These are phyloP conservation scores for Metarhizium robertsii DNA, from an alignment of 2,329 filamentous ascomycete species.

Conservation along the genomic window DNA sequence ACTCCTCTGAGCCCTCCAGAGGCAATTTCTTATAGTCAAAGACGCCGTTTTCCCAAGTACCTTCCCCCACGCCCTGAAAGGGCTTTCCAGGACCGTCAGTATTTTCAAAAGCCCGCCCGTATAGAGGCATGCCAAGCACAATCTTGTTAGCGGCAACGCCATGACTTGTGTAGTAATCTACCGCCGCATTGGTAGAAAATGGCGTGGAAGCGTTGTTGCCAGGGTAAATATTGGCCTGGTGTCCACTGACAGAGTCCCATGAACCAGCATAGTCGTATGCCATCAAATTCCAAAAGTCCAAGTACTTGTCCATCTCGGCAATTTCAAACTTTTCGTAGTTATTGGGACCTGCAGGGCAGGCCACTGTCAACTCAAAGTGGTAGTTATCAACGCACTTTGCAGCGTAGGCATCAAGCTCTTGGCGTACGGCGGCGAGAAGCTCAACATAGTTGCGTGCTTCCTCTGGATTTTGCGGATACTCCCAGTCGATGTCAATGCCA, in stretches of 20 bases:
- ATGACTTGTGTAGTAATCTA: slow-evolving; percentile 58
- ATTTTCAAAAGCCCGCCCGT: slow-evolving; percentile 74
- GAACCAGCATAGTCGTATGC: slow-evolving; percentile 81
- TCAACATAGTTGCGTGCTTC: slow-evolving; percentile 51
- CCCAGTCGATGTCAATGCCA: slow-evolving; percentile 61
- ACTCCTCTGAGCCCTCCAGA: slow-evolving; percentile 53
- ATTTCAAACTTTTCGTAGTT: slow-evolving; percentile 57
- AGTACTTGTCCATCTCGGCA: slow-evolving; percentile 51
- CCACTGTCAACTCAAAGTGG: slow-evolving; percentile 57
- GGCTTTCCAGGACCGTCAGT: slow-evolving; percentile 65
- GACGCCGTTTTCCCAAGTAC: slow-evolving; percentile 76
- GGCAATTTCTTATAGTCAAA: slow-evolving; percentile 87
- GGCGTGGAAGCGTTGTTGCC: slow-evolving; percentile 58
- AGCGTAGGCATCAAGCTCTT: slow-evolving; percentile 49
- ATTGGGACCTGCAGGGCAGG: slow-evolving; percentile 51
- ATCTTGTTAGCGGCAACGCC: slow-evolving; percentile 64
- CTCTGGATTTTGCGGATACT: slow-evolving; percentile 46
- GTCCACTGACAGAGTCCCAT: slow-evolving; percentile 64
- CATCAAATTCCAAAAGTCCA: slow-evolving; percentile 79
- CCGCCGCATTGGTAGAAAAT: slow-evolving; percentile 63
- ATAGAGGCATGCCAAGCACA: slow-evolving; percentile 85
- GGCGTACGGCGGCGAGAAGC: slow-evolving; percentile 47
- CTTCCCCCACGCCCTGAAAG: slow-evolving; percentile 65
- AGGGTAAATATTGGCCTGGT: slow-evolving; percentile 71
- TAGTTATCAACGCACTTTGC: slow-evolving; percentile 29